These are phyloP conservation scores for Tuctoria greenei DNA, from an alignment of 176 grass and related monocot species.

Conservation along the genomic window DNA sequence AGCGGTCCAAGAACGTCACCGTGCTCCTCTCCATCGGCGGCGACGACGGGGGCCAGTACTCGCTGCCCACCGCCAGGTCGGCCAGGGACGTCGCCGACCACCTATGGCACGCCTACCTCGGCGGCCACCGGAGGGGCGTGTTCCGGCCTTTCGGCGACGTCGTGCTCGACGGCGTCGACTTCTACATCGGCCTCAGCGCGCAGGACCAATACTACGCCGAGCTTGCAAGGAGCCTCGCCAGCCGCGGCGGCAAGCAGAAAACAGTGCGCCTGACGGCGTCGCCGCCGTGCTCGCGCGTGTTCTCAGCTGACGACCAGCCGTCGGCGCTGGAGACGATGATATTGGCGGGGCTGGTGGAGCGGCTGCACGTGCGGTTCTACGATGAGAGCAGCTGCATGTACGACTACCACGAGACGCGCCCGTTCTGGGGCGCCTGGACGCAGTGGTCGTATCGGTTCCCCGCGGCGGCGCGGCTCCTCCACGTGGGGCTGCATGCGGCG, in stretches of 20 bases:
- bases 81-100: background rate
- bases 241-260: background rate
- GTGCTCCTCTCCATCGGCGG: slow-evolving; percentile 14
- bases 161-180: background rate
- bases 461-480: background rate
- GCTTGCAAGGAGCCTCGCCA: background rate
- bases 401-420: background rate
- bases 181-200: background rate
- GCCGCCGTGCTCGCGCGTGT: background rate
- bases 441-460: background rate
- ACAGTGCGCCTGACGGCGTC: background rate
- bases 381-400: background rate
- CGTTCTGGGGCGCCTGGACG: background rate
- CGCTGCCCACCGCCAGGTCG: background rate
- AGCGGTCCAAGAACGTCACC: background rate
- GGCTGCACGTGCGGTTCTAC: background rate
- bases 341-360: background rate
- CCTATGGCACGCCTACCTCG: background rate
- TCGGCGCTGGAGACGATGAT: background rate
- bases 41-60: background rate
- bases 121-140: background rate
- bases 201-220: background rate
- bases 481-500: background rate
- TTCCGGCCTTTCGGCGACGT: background rate
- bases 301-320: background rate